Percentiles rank a stretch among this genome's conserved stretches.
Conservation (phyloP, 805 yeast species). For the Candida silvicultrix region DNA sequence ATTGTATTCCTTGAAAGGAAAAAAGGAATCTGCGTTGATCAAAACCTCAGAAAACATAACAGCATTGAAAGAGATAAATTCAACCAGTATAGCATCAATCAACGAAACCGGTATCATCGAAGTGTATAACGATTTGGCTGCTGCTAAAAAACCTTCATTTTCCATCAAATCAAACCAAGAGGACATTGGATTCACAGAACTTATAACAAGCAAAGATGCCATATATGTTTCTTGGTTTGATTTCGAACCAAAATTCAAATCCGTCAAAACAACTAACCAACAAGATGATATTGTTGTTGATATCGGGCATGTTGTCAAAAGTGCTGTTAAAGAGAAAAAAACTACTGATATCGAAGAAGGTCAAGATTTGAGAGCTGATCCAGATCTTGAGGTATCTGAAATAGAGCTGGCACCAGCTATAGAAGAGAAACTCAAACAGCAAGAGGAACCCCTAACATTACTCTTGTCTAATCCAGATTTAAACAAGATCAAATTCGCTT, state of each 20-base stretch:
- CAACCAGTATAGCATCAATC: constrained; percentile 17
- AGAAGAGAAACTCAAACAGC: constrained; percentile 12
- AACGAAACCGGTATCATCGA: constrained; percentile 27
- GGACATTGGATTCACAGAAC: constrained; percentile 22
- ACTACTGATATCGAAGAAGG: constrained; percentile 22
- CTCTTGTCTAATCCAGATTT: constrained; percentile 27
- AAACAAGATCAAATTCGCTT: constrained; percentile 33
- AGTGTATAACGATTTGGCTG: constrained; percentile 19
- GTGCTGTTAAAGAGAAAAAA: constrained; percentile 7
- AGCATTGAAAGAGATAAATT: neutral
- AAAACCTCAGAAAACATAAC: neutral
- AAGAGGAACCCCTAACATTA: constrained; percentile 17
- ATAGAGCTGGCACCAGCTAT: constrained; percentile 12
- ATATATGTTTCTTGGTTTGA: constrained; percentile 31
- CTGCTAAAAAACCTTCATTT: constrained; percentile 4
- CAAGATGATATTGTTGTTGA: constrained; percentile 18
- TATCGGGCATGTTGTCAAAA: constrained; percentile 13
- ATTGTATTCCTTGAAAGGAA: neutral
- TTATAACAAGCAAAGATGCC: constrained; percentile 10
- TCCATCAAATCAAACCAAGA: constrained; percentile 17
- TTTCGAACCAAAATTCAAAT: constrained; percentile 31
- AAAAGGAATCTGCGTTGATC: neutral
- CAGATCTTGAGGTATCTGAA: constrained; percentile 22
- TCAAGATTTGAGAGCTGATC: constrained; percentile 19
- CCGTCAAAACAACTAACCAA: constrained; percentile 17